A percentile compares a stretch with the other conserved stretches of the same genome.
Conservation (phyloP, 1,284 basidiomycete genomes). For the Moesziomyces antarcticus region DNA sequence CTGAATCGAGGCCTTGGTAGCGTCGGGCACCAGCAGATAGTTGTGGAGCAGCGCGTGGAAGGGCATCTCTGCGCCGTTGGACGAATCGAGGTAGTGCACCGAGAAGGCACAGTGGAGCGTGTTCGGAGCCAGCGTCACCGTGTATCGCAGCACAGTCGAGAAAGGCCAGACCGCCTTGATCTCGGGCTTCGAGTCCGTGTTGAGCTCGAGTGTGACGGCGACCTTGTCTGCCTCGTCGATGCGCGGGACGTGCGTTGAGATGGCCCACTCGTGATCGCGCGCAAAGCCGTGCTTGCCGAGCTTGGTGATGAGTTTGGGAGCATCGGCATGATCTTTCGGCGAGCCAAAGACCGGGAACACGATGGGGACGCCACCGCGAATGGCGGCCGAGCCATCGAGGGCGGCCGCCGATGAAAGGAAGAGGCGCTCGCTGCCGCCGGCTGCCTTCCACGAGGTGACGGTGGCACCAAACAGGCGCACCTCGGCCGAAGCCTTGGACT, state of each 20-base stretch:
- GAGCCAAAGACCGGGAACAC: constrained; percentile 62
- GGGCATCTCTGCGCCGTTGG: constrained; percentile 47
- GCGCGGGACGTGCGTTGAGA: constrained; percentile 19
- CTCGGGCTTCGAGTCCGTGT: constrained; percentile 35
- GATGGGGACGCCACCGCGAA: constrained; percentile 61
- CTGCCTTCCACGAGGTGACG: constrained; percentile 57
- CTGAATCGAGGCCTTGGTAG: constrained; percentile 40
- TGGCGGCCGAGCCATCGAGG: constrained; percentile 50
- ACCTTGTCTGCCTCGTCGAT: constrained; percentile 38
- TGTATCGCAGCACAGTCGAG: constrained; percentile 41
- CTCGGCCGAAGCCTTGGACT: constrained; percentile 45
- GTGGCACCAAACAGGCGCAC: constrained; percentile 58
- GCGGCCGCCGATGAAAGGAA: constrained; percentile 54
- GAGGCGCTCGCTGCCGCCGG: constrained; percentile 51
- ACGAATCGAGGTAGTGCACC: constrained; percentile 49
- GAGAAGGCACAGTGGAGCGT: constrained; percentile 59
- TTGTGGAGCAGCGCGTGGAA: constrained; percentile 69
- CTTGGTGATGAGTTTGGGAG: constrained; percentile 33
- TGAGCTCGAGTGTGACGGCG: constrained; percentile 44
- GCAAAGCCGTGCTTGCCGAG: constrained; percentile 58
- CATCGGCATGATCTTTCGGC: constrained; percentile 48
- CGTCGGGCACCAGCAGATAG: constrained; percentile 60
- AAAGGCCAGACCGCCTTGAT: constrained; percentile 40
- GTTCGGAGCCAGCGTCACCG: constrained; percentile 41
- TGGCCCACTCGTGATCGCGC: constrained; percentile 46